Evolutionary conservation across 495 filamentous ascomycete genomes (phyloP).

Genomic region (Neurospora terricola): DNA sequence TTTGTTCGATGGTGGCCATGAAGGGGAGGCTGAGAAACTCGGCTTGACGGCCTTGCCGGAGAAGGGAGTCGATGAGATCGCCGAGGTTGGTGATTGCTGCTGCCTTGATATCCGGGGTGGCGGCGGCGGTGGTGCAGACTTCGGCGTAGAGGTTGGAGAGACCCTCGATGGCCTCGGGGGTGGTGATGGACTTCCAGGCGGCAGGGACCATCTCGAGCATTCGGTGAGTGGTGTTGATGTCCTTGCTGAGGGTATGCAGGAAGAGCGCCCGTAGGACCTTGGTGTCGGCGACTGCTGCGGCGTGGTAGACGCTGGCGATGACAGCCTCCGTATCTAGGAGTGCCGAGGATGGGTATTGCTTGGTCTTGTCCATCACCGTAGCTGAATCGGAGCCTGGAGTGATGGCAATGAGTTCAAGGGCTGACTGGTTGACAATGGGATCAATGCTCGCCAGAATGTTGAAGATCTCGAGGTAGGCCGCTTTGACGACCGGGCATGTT

Average conservation of each 20-base stretch:
- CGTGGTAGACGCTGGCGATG: conserved; percentile 11
- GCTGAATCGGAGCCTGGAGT: neutral
- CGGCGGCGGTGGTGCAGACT: conserved; percentile 8
- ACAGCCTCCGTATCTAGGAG: conserved; percentile 14
- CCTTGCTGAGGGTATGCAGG: conserved; percentile 2
- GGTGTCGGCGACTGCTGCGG: conserved; percentile 6
- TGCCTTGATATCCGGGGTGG: conserved; percentile 26
- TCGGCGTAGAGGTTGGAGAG: conserved; percentile 19
- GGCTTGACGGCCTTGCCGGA: conserved; percentile 3
- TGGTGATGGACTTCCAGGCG: conserved; percentile 11
- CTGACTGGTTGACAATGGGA: neutral
- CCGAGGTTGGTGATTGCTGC: conserved; percentile 28
- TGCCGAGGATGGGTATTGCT: conserved; percentile 8
- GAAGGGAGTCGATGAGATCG: conserved; percentile 18
- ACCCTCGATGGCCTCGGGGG: neutral
- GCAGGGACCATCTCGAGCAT: conserved; percentile 21
- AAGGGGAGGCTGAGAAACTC: neutral
- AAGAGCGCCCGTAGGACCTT: conserved; percentile 10
- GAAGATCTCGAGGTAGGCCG: conserved; percentile 32
- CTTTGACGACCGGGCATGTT: conserved; percentile 25
- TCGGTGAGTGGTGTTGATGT: conserved; percentile 21
- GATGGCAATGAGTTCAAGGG: neutral
- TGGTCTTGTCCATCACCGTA: neutral
- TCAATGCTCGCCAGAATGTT: conserved; percentile 20
- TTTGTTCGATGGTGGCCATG: conserved; percentile 13